Conservation (phyloP, 345 rosid genomes). For the Rhodamnia rubescens region DNA sequence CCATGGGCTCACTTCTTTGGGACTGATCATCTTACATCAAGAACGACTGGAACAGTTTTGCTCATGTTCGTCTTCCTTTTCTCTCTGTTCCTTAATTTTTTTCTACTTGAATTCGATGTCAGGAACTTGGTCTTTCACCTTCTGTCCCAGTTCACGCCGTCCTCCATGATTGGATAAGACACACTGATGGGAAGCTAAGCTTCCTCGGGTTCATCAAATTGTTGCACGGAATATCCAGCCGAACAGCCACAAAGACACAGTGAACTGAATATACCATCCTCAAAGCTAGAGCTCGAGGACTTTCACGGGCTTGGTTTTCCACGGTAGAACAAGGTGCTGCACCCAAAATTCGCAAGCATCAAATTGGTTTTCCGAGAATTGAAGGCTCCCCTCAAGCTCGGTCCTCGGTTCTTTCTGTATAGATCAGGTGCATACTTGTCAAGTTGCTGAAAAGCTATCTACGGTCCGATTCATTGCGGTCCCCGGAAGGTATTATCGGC, state of each 20-base stretch:
- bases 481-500: background rate
- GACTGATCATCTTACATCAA: background rate
- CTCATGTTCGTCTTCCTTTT: background rate
- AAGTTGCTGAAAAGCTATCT: background rate
- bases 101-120: constrained; percentile 6
- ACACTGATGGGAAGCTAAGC: constrained; percentile 89
- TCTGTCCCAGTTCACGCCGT: constrained; percentile 81
- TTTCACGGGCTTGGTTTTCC: background rate
- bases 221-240: constrained; percentile 65
- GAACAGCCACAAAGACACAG: constrained; percentile 22
- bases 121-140: constrained; percentile 98
- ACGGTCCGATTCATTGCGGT: background rate
- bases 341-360: background rate
- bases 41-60: background rate
- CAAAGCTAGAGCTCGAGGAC: background rate
- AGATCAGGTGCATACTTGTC: background rate
- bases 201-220: constrained; percentile 82
- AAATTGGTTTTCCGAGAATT: background rate
- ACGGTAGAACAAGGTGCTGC: background rate
- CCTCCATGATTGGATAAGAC: constrained; percentile 89
- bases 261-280: background rate
- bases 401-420: background rate
- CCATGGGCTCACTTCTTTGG: background rate
- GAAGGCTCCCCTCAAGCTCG: background rate
- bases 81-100: background rate